Evolutionary conservation across 139 green algal species (phyloP), one percentile per base, ranked within the genome.

Genomic region (Auxenochlorella pyrenoidosa): DNA sequence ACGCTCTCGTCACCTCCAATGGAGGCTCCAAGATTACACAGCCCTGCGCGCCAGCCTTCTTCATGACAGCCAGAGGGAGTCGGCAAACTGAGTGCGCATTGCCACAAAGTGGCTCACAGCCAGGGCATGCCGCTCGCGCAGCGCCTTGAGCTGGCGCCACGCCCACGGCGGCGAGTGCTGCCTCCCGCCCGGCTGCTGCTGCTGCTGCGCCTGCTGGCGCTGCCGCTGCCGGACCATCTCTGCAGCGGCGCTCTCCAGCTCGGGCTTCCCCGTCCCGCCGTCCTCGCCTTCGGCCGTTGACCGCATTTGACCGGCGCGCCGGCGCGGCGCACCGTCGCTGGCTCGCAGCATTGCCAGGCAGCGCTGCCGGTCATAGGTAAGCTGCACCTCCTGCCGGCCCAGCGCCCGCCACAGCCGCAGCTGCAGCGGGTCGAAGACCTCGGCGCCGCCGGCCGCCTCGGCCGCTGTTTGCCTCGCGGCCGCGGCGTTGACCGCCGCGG

Each of bases 31-130:
- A 30, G 44, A 10, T 41, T 43, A 34, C 68, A 41, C 68, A 71
- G 26, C 28, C 63, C 21, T 16, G 28, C 26, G 26, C 63, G 13
- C 28, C 8, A 40, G 41, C 75, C 15, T 6, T 66, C 0, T 38
- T 85, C 63, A 87, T 15, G 59, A 58, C 71, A 60, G 71, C 83
- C 83, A 87, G 1, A 87, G 32, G 10, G 70, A 26, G 28, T 87
- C 83, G 1, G 28, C 73, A 60, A 82, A 79, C 72, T 82, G 72
- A 0, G 28, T 82, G 30, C 83, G 71, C 54, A 73, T 60, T 0
- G 80, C 71, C 41, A 82, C 72, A 73, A 73, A 79, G 76, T 84
- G 75, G 10, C 30, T 44, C 5, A 22, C 36, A 10, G 75, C 75
- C 24, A 63, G 2, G 3, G 75, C 63, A 18, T 79, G 72, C 30